Evolutionary conservation across 2,329 filamentous ascomycete species (phyloP).

Genomic region (Penicillium sp.): DNA sequence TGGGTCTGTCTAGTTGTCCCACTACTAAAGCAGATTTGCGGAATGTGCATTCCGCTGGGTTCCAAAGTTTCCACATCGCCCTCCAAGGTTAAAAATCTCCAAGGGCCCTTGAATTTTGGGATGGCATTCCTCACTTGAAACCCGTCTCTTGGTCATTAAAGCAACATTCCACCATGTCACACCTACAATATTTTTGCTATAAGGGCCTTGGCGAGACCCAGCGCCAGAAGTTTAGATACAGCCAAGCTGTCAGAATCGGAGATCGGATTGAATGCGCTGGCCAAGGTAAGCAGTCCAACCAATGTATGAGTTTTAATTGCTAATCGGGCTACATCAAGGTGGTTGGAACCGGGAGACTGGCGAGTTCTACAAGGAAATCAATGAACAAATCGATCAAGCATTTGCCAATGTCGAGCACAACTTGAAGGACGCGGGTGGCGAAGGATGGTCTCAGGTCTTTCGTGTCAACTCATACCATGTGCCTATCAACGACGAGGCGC

Average conservation of each 20-base stretch:
- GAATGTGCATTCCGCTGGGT: no score
- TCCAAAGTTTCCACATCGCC: no score
- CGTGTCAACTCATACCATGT: slow-evolving; percentile 52
- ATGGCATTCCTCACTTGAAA: no score
- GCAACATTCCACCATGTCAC: not conserved
- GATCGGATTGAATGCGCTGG: slow-evolving; percentile 48
- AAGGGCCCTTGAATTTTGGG: no score
- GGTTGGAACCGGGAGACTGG: slow-evolving; percentile 35
- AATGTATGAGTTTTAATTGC: not conserved
- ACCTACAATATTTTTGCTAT: slow-evolving; percentile 30
- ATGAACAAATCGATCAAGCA: slow-evolving; percentile 53
- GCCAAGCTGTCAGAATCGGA: slow-evolving; percentile 53
- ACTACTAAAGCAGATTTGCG: no score
- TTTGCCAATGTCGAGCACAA: slow-evolving; percentile 60
- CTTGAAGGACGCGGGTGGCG: slow-evolving; percentile 56
- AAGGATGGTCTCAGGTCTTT: slow-evolving; percentile 52
- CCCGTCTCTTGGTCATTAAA: no score
- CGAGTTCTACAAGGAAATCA: slow-evolving; percentile 37
- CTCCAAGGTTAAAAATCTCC: no score
- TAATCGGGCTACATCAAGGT: slow-evolving; percentile 25
- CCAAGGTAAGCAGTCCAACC: slow-evolving; percentile 19
- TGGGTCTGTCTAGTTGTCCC: no score
- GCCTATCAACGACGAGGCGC: slow-evolving; percentile 43
- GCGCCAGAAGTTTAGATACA: slow-evolving; percentile 42
- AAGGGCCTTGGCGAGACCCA: slow-evolving; percentile 40